Percentiles rank a stretch among this genome's conserved stretches.
Conservation (phyloP, 768 basidiomycete species). For the Dioszegia crocea region DNA sequence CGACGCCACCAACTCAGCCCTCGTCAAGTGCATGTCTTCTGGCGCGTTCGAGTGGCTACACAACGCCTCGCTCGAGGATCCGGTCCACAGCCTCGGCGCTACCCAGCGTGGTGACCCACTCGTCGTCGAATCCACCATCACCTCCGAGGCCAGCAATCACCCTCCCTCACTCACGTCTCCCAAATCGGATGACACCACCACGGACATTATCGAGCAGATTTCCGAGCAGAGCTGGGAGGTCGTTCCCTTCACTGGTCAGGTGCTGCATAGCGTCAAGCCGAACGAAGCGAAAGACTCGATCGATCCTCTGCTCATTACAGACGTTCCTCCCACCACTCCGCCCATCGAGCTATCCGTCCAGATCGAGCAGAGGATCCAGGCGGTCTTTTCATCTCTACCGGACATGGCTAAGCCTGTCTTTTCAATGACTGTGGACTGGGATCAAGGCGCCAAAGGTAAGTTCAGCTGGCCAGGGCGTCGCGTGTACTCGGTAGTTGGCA, state of each 20-base stretch:
- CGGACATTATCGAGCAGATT: too few relatives aligned
- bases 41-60: constrained; percentile 31
- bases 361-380: neutral
- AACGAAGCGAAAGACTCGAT: too few relatives aligned
- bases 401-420: neutral
- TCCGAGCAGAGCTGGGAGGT: too few relatives aligned
- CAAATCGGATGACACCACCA: too few relatives aligned
- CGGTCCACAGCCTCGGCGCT: neutral
- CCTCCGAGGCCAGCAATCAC: too few relatives aligned
- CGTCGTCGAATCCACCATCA: too few relatives aligned
- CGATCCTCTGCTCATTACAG: too few relatives aligned
- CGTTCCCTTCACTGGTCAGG: too few relatives aligned
- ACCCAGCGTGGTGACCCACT: neutral
- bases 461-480: neutral
- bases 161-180: too few relatives aligned
- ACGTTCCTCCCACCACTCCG: neutral
- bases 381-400: neutral
- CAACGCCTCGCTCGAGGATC: neutral
- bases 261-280: too few relatives aligned
- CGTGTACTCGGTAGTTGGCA: neutral
- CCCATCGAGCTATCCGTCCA: neutral
- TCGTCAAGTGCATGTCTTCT: constrained; percentile 23
- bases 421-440: neutral
- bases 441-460: neutral
- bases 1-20: constrained; percentile 30